A percentile compares a stretch with the other conserved stretches of the same genome.
Evolutionary conservation across 2,329 filamentous ascomycete species (phyloP).

Genomic region (Sphaerostilbella broomeana): DNA sequence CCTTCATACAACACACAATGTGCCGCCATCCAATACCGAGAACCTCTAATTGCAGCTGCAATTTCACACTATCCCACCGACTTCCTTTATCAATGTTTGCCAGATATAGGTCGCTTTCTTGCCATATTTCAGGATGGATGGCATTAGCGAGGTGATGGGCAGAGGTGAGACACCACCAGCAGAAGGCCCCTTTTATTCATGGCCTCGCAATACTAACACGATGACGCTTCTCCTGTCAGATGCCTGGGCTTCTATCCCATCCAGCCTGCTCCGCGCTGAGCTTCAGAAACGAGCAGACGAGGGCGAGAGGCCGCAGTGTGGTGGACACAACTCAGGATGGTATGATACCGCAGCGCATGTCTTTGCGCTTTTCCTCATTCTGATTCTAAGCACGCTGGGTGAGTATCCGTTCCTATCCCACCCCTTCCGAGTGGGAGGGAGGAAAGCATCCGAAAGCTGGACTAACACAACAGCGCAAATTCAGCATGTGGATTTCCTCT

Average conservation of each 20-base stretch:
- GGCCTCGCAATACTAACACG: not conserved
- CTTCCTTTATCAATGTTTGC: not conserved
- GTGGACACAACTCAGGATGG: conserved; percentile 43
- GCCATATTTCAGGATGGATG: conserved; percentile 10
- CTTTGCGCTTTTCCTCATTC: conserved; percentile 59
- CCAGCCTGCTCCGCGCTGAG: conserved; percentile 46
- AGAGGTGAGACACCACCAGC: conserved; percentile 8
- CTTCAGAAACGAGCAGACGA: conserved; percentile 40
- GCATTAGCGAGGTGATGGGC: conserved; percentile 12
- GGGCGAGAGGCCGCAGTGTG: conserved; percentile 43
- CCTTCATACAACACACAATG: not conserved
- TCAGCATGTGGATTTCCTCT: conserved; percentile 61
- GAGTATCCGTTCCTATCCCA: conserved; percentile 19
- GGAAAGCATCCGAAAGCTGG: too few relatives aligned
- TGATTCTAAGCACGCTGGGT: conserved; percentile 54
- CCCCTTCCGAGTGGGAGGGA: not conserved
- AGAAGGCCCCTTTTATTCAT: not conserved
- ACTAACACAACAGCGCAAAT: conserved; percentile 1
- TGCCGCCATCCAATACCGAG: not conserved
- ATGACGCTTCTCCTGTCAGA: not conserved
- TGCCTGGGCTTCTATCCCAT: conserved; percentile 44
- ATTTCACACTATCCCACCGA: not conserved
- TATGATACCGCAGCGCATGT: conserved; percentile 65
- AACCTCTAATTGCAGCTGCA: not conserved
- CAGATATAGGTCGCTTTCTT: not conserved